Evolutionary conservation across 192 early-diverging fungal genomes (phyloP), one percentile per base, ranked within the genome.

Genomic region (Umbelopsis vinacea): DNA sequence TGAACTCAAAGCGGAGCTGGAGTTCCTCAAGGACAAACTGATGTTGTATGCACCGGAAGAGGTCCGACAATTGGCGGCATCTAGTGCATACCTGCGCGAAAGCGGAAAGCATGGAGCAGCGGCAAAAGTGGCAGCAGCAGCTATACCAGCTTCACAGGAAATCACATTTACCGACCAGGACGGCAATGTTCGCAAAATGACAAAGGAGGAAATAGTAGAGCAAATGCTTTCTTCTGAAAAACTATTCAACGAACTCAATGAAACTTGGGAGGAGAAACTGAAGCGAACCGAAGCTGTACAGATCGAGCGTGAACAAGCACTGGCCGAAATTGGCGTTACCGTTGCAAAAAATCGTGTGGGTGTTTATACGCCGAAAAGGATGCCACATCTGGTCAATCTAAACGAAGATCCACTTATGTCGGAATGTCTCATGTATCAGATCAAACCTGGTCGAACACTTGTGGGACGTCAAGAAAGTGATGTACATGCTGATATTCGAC

Each of bases 371-470:
- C 92, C 93, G 1, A 85, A 88, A 53, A 83, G 86, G 24, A 78
- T 85, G 7, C 91, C 92, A 26, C 91, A 94, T 68, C 74, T 94
- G 43, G 84, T 94, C 68, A 94, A 94, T 68, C 83, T 92, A 21
- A 92, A 89, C 71, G 92, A 93, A 71, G 90, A 94, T 75, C 89
- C 92, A 48, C 81, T 89, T 19, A 88, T 91, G 87, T 87, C 89
- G 15, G 92, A 94, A 75, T 94, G 91, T 48, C 75, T 94, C 4
- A 84, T 94, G 47, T 94, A 93, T 78, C 89, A 87, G 67, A 75
- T 94, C 35, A 88, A 88, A 37, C 83, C 82, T 10, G 93, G 92
- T 12, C 67, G 69, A 2, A 92, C 91, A 17, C 47, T 74, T 2
- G 92, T 92, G 0, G 93, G 91, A 6, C 70, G 75, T 6, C 60